These are phyloP conservation scores for Lagenidium sp. DNA, from an alignment of 352 stramenopile species.

Conservation along the genomic window DNA sequence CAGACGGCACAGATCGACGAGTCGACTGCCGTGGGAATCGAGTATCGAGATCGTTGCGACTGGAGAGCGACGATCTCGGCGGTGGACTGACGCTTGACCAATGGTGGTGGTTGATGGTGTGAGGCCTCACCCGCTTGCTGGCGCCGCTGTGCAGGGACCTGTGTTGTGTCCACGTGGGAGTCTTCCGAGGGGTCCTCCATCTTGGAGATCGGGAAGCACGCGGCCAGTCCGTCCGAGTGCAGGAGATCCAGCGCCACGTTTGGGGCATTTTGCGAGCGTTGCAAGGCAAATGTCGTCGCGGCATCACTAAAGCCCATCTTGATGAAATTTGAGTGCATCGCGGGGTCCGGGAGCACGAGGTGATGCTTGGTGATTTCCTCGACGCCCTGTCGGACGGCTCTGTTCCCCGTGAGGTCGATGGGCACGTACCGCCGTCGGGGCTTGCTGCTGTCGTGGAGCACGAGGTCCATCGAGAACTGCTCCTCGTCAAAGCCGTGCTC, in stretches of 20 bases:
- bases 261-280: conserved; percentile 66
- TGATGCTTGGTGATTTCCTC: conserved; percentile 80
- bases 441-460: conserved; percentile 51
- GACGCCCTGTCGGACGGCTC: conserved; percentile 53
- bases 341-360: conserved; percentile 57
- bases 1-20: conserved; percentile 38
- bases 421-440: conserved; percentile 25
- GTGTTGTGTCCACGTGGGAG: too few species aligned
- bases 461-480: conserved; percentile 69
- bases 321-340: conserved; percentile 78
- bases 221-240: conserved; percentile 48
- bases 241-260: conserved; percentile 70
- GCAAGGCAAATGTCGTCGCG: conserved; percentile 64
- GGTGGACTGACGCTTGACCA: conserved; percentile 39
- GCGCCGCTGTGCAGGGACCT: too few species aligned
- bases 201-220: conserved; percentile 25
- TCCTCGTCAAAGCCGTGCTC: conserved; percentile 77
- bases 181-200: too few species aligned
- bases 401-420: conserved; percentile 62
- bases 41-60: conserved; percentile 45
- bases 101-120: conserved; percentile 4
- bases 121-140: conserved; percentile 7
- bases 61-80: conserved; percentile 70
- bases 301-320: conserved; percentile 71
- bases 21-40: conserved; percentile 20